phyloP scores from a whole-genome alignment of 2,329 filamentous ascomycete species.

The Cladorrhinum sp. region DNA sequence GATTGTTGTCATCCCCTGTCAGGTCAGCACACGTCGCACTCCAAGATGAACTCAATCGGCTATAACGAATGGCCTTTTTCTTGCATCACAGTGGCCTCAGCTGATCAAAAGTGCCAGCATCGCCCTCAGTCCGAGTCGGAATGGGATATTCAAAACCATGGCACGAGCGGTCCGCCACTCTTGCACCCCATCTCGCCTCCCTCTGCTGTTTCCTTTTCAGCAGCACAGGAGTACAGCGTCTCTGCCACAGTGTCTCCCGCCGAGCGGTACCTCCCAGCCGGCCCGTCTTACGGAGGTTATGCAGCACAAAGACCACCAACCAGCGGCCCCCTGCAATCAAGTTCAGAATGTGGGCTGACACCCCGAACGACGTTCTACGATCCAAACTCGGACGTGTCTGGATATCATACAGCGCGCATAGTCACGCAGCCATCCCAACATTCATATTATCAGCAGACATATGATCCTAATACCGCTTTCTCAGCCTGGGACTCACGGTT shows the following conservation, averaged over 20 bases:
- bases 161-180: background rate
- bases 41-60: background rate
- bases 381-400: background rate
- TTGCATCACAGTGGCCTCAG: slow-evolving; percentile 6
- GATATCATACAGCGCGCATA: background rate
- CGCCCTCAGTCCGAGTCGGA: background rate
- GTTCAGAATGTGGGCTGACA: background rate
- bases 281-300: background rate
- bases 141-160: background rate
- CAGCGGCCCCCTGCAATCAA: background rate
- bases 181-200: background rate
- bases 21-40: background rate
- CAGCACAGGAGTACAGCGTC: background rate
- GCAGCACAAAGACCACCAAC: background rate
- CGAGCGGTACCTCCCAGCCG: background rate
- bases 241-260: background rate
- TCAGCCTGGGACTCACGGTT: background rate
- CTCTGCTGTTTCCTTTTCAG: background rate
- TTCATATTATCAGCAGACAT: background rate
- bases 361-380: background rate
- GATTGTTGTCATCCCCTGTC: background rate
- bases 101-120: background rate
- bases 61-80: slow-evolving; percentile 2
- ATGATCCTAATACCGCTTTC: background rate
- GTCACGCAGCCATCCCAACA: background rate